Percentiles rank a stretch among this genome's conserved stretches.
phyloP scores from a whole-genome alignment of 2,329 filamentous ascomycete species.

The Talaromyces verruculosus region DNA sequence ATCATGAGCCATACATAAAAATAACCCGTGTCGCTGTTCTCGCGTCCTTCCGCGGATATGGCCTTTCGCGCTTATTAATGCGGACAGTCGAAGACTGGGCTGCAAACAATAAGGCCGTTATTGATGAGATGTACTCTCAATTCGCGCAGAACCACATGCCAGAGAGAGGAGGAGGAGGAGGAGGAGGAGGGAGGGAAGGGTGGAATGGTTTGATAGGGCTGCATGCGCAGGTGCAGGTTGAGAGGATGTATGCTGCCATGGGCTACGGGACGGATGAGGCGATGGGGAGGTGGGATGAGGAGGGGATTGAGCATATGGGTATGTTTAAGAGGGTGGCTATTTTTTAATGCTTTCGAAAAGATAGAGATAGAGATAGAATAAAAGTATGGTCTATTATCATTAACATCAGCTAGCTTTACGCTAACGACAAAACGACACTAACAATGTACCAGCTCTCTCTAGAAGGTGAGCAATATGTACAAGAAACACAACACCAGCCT shows the following conservation, averaged over 20 bases:
- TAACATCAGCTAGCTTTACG: not conserved
- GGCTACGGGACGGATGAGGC: conserved; percentile 72
- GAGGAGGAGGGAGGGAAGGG: conserved; percentile 39
- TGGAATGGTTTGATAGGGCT: conserved; percentile 77
- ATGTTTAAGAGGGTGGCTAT: conserved; percentile 65
- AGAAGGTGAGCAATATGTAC: conserved; percentile 1
- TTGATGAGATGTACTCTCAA: conserved; percentile 31
- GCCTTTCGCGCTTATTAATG: conserved; percentile 66
- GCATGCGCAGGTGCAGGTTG: conserved; percentile 71
- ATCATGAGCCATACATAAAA: conserved; percentile 74
- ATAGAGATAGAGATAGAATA: not conserved
- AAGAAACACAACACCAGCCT: not conserved
- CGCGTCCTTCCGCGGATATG: conserved; percentile 62
- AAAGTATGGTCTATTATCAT: conserved; percentile 4
- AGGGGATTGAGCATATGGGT: conserved; percentile 79
- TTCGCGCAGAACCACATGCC: conserved; percentile 27
- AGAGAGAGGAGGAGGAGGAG: conserved; percentile 43
- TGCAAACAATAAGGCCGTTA: conserved; percentile 55
- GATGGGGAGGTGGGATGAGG: conserved; percentile 78
- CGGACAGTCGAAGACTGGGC: conserved; percentile 69
- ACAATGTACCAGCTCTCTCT: not conserved
- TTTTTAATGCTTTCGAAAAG: not conserved
- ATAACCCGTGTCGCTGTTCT: conserved; percentile 75
- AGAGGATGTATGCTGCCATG: conserved; percentile 65
- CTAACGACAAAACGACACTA: not conserved